Evolutionary conservation across 208 protist genomes (phyloP).

Genomic region (Leishmania arabica): DNA sequence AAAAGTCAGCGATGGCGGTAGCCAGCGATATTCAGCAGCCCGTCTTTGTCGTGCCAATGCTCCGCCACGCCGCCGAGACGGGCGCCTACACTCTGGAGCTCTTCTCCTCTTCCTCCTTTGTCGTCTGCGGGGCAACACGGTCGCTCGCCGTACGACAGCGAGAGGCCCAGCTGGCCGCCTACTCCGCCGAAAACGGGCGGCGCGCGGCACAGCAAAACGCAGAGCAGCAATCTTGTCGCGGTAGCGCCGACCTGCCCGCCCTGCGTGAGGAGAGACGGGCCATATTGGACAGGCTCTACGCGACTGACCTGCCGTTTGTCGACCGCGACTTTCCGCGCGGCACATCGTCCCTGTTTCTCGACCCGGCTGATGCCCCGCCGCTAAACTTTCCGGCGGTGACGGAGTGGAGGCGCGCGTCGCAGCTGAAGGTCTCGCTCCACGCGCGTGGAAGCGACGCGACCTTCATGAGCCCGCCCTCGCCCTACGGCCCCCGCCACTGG

Average conservation of each 20-base stretch:
- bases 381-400: conserved; percentile 53
- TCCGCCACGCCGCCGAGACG: conserved; percentile 59
- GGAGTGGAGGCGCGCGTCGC: conserved; percentile 61
- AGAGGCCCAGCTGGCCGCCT: conserved; percentile 33
- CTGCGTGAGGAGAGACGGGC: conserved; percentile 32
- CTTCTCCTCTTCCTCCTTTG: conserved; percentile 58
- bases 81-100: conserved; percentile 65
- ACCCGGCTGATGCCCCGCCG: conserved; percentile 50
- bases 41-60: conserved; percentile 66
- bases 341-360: conserved; percentile 74
- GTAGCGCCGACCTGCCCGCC: conserved; percentile 3
- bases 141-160: conserved; percentile 52
- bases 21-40: conserved; percentile 25
- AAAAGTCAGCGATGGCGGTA: conserved; percentile 26
- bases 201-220: conserved; percentile 18
- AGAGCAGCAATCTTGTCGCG: neutral
- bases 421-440: conserved; percentile 18
- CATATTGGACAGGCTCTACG: conserved; percentile 50
- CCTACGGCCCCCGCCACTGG: conserved; percentile 65
- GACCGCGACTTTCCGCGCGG: conserved; percentile 87
- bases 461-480: conserved; percentile 52
- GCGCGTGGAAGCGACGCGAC: conserved; percentile 30
- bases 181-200: conserved; percentile 18
- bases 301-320: conserved; percentile 47
- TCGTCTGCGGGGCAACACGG: conserved; percentile 31